phyloP scores from a whole-genome alignment of 148 eudicot species.

The Vaccinium macrocarpon region DNA sequence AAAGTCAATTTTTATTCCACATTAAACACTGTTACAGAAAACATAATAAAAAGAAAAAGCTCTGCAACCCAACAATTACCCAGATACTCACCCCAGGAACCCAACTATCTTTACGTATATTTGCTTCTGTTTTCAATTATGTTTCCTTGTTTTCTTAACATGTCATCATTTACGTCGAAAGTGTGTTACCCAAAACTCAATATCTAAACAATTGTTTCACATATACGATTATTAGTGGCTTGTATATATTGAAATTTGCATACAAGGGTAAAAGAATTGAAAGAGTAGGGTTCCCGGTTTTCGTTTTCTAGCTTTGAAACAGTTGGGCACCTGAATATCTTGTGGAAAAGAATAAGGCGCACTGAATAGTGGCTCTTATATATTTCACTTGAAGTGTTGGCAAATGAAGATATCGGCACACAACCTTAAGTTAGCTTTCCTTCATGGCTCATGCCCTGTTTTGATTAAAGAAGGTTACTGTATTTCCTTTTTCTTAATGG shows the following conservation, averaged over 20 bases:
- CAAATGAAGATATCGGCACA: neutral
- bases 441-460: neutral
- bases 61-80: conserved; percentile 7
- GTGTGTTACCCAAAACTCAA: neutral
- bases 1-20: neutral
- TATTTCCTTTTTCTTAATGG: no score
- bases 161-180: neutral
- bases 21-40: conserved; percentile 1
- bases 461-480: no score
- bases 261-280: neutral
- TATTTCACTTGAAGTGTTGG: neutral
- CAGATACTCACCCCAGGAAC: neutral
- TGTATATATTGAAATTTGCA: neutral
- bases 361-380: neutral
- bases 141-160: neutral
- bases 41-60: neutral
- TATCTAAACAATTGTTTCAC: neutral
- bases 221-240: neutral
- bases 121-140: neutral
- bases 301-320: neutral
- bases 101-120: neutral
- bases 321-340: neutral
- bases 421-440: neutral
- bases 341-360: neutral
- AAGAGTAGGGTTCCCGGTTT: neutral